Evolutionary conservation across 257 asterid species (phyloP), one percentile per base, ranked within the genome.

Genomic region (Ehretia macrophylla): DNA sequence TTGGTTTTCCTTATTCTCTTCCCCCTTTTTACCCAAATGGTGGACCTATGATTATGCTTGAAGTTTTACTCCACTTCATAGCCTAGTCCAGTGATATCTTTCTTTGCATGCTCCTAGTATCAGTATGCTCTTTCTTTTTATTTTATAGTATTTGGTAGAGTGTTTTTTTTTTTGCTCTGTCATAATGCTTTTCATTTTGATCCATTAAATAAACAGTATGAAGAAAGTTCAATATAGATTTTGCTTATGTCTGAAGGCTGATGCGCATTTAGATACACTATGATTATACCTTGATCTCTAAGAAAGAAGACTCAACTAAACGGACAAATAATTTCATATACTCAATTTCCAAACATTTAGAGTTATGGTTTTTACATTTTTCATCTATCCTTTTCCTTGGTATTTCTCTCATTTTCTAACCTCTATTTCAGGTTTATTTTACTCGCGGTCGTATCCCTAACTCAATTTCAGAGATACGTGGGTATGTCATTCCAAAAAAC

Each of bases 371-470:
- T 42, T 42, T 3, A 42, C 47, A 42, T 10, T 2, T 2, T 42
- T 42, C 8, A 42, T 42, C 4, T 42, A 42, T 11, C 8, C 12
- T 14, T 42, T 42, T 42, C 16, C 2, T 42, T 42, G 47, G 47
- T 42, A 11, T 42, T 11, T 42, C 16, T 8, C 51, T 52, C 57
- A 52, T 54, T 12, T 38, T 60, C 17, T 52, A n/a, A 52, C 57
- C 16, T 11, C 27, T 14, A 23, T 62, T 58, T 54, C 84, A 92
- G 98, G 96, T 92, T 39, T 75, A 63, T 65, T 92, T 77, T 64
- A 66, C 79, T 70, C 81, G 93, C 52, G 92, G 93, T 12, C 79
- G 78, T 58, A 71, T 70, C 66, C 95, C 97, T 17, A 69, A 72
- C 10, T 82, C 93, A 9, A 0, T 78, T 20, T 79, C 93, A 17